Percentiles rank a stretch among this genome's conserved stretches.
Evolutionary conservation across 306 rosid genomes (phyloP).

Genomic region (Bauhinia variegata): DNA sequence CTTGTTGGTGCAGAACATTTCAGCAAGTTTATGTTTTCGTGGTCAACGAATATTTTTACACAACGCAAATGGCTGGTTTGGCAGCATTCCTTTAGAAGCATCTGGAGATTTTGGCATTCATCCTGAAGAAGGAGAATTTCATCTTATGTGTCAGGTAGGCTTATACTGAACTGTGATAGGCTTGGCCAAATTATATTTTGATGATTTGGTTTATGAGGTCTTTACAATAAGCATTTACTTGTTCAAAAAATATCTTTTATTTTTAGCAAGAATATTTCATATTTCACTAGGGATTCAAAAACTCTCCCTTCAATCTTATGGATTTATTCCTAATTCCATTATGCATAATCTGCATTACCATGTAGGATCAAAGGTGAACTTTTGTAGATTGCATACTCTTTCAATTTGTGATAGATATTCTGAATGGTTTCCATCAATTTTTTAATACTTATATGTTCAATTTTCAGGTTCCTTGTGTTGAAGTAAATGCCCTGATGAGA

Average conservation of each 20-base stretch:
- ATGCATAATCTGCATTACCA: background rate
- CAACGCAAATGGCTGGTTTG: slow-evolving; percentile 92
- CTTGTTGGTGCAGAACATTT: slow-evolving; percentile 62
- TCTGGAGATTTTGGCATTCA: slow-evolving; percentile 97
- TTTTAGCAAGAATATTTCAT: background rate
- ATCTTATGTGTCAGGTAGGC: slow-evolving; percentile 90
- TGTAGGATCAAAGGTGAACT: background rate
- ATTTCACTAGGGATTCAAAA: slow-evolving; percentile 5
- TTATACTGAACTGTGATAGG: background rate
- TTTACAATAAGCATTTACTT: slow-evolving; percentile 10
- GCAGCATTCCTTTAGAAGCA: slow-evolving; percentile 85
- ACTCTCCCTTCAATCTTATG: background rate
- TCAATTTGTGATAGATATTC: slow-evolving; percentile 7
- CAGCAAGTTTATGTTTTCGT: slow-evolving; percentile 82
- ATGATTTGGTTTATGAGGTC: slow-evolving; percentile 1
- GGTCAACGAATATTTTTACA: slow-evolving; percentile 91
- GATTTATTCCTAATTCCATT: slow-evolving; percentile 2
- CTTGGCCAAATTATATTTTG: slow-evolving; percentile 20
- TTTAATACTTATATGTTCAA: slow-evolving; percentile 36
- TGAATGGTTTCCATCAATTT: slow-evolving; percentile 21
- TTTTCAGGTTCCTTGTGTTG: slow-evolving; percentile 86
- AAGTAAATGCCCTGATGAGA: slow-evolving; percentile 88
- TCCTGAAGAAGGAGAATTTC: slow-evolving; percentile 95
- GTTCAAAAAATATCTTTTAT: slow-evolving; percentile 9
- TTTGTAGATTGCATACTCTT: background rate